A percentile compares a stretch with the other conserved stretches of the same genome.
These are phyloP conservation scores for Raffaelea albimanens DNA, from an alignment of 2,329 filamentous ascomycete genomes.

Conservation along the genomic window DNA sequence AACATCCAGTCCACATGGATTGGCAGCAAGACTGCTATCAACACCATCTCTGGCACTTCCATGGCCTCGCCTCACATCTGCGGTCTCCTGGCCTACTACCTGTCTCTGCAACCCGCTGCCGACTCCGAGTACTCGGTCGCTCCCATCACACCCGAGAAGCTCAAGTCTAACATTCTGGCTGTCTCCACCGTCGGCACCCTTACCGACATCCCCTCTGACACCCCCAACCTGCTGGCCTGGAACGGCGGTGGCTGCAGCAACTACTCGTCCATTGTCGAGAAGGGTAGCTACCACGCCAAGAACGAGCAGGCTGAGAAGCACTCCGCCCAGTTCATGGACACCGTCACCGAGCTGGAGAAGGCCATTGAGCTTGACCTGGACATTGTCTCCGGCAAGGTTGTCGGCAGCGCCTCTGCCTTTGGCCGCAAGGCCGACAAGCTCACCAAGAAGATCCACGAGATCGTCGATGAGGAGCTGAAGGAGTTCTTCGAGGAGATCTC, in stretches of 20 bases:
- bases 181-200: slow-evolving; percentile 74
- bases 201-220: slow-evolving; percentile 72
- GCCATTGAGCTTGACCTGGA: slow-evolving; percentile 53
- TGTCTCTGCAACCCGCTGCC: slow-evolving; percentile 84
- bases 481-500: slow-evolving; percentile 47
- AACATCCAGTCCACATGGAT: slow-evolving; percentile 99
- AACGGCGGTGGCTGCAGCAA: slow-evolving; percentile 94
- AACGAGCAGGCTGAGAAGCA: slow-evolving; percentile 3
- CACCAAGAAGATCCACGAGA: slow-evolving; percentile 52
- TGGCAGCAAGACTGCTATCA: slow-evolving; percentile 88
- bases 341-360: slow-evolving; percentile 51
- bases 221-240: slow-evolving; percentile 94
- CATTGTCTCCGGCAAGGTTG: slow-evolving; percentile 46
- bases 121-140: slow-evolving; percentile 89
- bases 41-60: slow-evolving; percentile 98
- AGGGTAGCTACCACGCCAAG: slow-evolving; percentile 54
- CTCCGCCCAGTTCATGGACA: slow-evolving; percentile 30
- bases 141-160: slow-evolving; percentile 81
- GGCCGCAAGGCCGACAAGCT: slow-evolving; percentile 51
- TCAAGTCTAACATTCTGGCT: slow-evolving; percentile 80
- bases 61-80: slow-evolving; percentile 98
- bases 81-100: slow-evolving; percentile 94
- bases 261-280: slow-evolving; percentile 72
- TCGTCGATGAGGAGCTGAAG: slow-evolving; percentile 52
- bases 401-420: slow-evolving; percentile 42